Conservation (phyloP, 257 asterid genomes). For the Echium plantagineum region DNA sequence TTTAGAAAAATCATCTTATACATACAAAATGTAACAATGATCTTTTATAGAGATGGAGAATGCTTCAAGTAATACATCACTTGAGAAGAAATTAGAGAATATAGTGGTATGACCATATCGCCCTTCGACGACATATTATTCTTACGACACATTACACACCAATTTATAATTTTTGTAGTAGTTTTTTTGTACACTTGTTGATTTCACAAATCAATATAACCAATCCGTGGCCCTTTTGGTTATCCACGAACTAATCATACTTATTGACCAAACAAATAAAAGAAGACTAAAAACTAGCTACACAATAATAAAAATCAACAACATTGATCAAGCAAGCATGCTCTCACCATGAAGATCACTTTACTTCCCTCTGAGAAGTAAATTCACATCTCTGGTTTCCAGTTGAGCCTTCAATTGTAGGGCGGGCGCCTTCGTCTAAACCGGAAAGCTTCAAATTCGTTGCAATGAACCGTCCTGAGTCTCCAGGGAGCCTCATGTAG, state of each 20-base stretch:
- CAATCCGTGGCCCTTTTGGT: slow-evolving; percentile 21
- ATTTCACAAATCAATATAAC: slow-evolving; percentile 10
- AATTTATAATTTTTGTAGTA: no score
- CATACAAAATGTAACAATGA: no score
- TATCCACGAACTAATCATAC: slow-evolving; percentile 22
- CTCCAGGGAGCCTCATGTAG: slow-evolving; percentile 65
- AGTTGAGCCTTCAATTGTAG: slow-evolving; percentile 13
- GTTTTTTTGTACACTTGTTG: slow-evolving; percentile 13
- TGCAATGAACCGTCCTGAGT: slow-evolving; percentile 45
- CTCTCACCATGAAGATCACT: slow-evolving; percentile 14
- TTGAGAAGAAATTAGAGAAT: no score
- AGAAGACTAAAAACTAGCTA: not conserved
- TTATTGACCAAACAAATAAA: not conserved
- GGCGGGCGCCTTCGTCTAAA: slow-evolving; percentile 31
- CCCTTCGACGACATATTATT: no score
- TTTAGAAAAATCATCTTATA: no score
- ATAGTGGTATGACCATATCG: no score
- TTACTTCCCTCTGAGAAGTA: slow-evolving; percentile 26
- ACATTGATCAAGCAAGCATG: not conserved
- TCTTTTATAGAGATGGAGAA: no score
- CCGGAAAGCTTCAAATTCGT: slow-evolving; percentile 33
- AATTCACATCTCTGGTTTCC: slow-evolving; percentile 26
- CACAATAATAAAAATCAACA: slow-evolving; percentile 2
- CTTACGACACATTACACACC: no score
- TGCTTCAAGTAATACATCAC: no score